Evolutionary conservation across 139 green algal species (phyloP).

Genomic region (Dunaliella primolecta): DNA sequence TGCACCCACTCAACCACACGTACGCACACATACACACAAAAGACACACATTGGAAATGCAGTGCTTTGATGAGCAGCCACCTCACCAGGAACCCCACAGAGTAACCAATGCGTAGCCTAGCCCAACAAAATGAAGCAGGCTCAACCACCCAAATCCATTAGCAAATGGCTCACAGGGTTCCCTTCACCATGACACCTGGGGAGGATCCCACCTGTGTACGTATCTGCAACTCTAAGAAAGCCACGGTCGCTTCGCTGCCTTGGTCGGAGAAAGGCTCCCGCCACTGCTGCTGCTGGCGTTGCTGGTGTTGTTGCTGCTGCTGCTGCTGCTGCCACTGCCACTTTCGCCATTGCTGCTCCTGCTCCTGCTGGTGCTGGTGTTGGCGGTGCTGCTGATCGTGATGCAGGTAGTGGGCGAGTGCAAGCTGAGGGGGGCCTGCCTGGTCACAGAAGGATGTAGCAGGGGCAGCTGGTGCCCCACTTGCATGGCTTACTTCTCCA

Average conservation of each 20-base stretch:
- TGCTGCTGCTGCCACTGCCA: not conserved
- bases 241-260: not conserved
- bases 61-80: too few species aligned
- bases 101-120: too few species aligned
- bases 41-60: not conserved
- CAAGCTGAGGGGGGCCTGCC: too few species aligned
- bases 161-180: too few species aligned
- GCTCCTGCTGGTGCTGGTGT: not conserved
- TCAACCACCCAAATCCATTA: too few species aligned
- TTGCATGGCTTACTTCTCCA: too few species aligned
- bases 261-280: not conserved
- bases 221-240: conserved; percentile 75
- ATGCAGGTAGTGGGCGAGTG: too few species aligned
- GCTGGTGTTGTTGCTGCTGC: conserved; percentile 4
- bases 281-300: not conserved
- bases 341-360: not conserved
- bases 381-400: not conserved
- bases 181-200: too few species aligned
- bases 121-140: too few species aligned
- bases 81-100: too few species aligned
- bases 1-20: not conserved
- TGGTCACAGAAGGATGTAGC: too few species aligned
- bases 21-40: conserved; percentile 1
- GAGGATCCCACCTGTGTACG: conserved; percentile 38
- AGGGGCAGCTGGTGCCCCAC: too few species aligned